These are phyloP conservation scores for Oehlia diaphana DNA, from an alignment of 192 early-diverging fungal species.

Conservation along the genomic window DNA sequence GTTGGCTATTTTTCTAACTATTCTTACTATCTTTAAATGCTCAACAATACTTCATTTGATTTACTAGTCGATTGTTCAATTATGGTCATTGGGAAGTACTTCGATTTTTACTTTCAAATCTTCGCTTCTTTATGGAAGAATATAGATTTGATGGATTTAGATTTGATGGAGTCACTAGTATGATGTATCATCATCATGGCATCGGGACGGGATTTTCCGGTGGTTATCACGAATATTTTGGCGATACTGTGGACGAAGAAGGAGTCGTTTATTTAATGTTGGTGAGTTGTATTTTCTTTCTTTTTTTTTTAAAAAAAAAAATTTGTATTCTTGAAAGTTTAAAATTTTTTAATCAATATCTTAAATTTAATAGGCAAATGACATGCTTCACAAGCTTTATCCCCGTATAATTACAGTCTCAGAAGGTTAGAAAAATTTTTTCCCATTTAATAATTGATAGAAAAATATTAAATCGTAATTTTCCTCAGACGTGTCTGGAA, in stretches of 20 bases:
- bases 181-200: constrained; percentile 96
- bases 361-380: constrained; percentile 34
- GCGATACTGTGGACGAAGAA: constrained; percentile 78
- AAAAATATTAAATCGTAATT: neutral
- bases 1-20: too few species aligned
- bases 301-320: neutral
- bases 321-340: neutral
- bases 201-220: constrained; percentile 92
- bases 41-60: too few species aligned
- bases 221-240: constrained; percentile 94
- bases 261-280: constrained; percentile 90
- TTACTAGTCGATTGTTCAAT: constrained; percentile 82
- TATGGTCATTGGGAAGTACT: constrained; percentile 89
- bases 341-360: neutral
- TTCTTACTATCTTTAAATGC: too few species aligned
- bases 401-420: constrained; percentile 85
- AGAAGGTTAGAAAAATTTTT: constrained; percentile 61
- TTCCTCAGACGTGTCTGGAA: constrained; percentile 91
- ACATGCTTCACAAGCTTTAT: constrained; percentile 73
- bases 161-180: constrained; percentile 96
- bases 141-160: constrained; percentile 96
- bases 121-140: constrained; percentile 90
- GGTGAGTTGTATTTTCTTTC: constrained; percentile 53
- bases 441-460: neutral
- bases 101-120: constrained; percentile 92